These are phyloP conservation scores for Solanum chacoense DNA, from an alignment of 305 asterid species.

Conservation along the genomic window DNA sequence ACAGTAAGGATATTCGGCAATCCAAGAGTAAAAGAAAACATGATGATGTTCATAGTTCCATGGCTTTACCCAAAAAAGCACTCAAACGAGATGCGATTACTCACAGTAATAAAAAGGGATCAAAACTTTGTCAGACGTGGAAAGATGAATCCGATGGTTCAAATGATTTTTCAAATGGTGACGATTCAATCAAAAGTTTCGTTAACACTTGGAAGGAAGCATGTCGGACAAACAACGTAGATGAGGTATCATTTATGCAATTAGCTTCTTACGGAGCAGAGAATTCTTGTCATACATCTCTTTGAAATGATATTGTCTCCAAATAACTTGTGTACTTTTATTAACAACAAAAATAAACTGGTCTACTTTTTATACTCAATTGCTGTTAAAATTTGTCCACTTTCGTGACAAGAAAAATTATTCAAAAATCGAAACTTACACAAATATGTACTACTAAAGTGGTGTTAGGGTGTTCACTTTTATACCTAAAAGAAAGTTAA, in stretches of 20 bases:
- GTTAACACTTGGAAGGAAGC: conserved; percentile 80
- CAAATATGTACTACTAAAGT: neutral
- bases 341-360: neutral
- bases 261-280: neutral
- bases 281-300: neutral
- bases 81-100: conserved; percentile 21
- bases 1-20: conserved; percentile 19
- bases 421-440: neutral
- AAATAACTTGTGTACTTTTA: neutral
- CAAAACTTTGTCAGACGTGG: conserved; percentile 4
- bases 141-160: neutral
- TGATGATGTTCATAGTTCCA: conserved; percentile 21
- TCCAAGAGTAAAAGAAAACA: conserved; percentile 46
- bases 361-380: neutral
- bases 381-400: neutral
- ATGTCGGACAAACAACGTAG: conserved; percentile 33
- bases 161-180: conserved; percentile 22
- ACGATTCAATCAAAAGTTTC: conserved; percentile 49
- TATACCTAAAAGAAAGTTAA: neutral
- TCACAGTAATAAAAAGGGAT: conserved; percentile 8
- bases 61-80: conserved; percentile 30
- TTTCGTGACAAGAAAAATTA: neutral
- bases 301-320: neutral
- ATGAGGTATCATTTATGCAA: conserved; percentile 45
- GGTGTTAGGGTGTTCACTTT: neutral